phyloP scores from a whole-genome alignment of 148 eudicot species.

The Silene uniflora region DNA sequence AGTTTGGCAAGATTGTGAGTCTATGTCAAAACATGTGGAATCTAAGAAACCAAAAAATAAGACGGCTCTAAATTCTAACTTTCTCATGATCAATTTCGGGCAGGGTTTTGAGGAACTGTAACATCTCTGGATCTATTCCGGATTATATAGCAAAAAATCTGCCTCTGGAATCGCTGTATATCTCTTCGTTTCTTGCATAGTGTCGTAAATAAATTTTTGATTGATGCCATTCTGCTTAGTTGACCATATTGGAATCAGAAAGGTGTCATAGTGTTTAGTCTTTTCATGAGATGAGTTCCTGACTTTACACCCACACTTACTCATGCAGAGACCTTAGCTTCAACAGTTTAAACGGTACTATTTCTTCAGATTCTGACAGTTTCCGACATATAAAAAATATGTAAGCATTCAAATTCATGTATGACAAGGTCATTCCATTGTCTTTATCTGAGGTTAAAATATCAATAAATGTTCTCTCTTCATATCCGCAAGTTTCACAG shows the following conservation, averaged over 20 bases:
- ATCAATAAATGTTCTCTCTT: not conserved
- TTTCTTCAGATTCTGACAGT: not conserved
- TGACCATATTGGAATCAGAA: not conserved
- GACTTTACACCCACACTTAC: not conserved
- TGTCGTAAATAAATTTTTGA: not conserved
- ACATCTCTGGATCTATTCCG: constrained; percentile 2
- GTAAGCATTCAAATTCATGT: not conserved
- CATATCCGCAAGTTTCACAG: not conserved
- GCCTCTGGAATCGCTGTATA: not conserved
- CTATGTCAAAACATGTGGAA: not conserved
- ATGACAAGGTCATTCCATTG: not conserved
- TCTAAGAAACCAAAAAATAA: not conserved
- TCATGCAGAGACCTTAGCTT: constrained; percentile 7
- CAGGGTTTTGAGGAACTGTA: constrained; percentile 4
- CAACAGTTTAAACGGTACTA: not conserved
- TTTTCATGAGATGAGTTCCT: not conserved
- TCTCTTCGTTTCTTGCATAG: not conserved
- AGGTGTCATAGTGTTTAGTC: not conserved
- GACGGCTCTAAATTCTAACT: not conserved
- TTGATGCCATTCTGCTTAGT: not conserved
- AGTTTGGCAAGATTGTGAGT: constrained; percentile 34
- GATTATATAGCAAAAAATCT: not conserved
- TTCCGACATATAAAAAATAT: not conserved
- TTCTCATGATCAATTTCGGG: not conserved
- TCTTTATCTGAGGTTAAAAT: too few relatives aligned